These are phyloP conservation scores for Crithidia fasciculata DNA, from an alignment of 208 protist species.

Conservation along the genomic window DNA sequence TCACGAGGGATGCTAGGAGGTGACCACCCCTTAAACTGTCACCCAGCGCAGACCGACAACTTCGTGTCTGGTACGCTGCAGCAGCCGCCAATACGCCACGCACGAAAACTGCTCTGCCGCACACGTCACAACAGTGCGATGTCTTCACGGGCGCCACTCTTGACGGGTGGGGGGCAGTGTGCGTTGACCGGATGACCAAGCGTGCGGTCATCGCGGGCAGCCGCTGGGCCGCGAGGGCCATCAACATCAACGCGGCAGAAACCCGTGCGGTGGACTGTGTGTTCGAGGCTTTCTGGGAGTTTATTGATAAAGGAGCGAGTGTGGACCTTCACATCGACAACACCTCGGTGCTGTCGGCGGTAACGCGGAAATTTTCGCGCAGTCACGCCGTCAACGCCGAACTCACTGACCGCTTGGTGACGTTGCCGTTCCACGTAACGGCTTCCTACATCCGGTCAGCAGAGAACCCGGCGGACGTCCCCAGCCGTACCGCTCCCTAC, in stretches of 20 bases:
- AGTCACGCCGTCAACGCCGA: conserved; percentile 19
- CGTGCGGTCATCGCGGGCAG: conserved; percentile 6
- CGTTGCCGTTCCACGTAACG: neutral
- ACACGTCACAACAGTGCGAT: conserved; percentile 1
- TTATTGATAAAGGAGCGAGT: neutral
- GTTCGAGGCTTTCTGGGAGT: neutral
- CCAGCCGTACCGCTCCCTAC: conserved; percentile 1
- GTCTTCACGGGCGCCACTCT: conserved; percentile 31
- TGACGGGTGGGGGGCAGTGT: conserved; percentile 30
- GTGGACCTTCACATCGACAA: conserved; percentile 28
- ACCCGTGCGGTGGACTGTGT: conserved; percentile 19
- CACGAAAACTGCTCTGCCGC: neutral
- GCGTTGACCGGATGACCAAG: conserved; percentile 15
- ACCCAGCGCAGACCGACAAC: neutral
- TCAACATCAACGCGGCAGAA: conserved; percentile 31
- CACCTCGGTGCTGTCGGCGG: conserved; percentile 22
- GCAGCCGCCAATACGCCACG: neutral
- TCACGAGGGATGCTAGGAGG: conserved; percentile 10
- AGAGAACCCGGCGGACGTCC: conserved; percentile 10
- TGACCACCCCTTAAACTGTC: conserved; percentile 4
- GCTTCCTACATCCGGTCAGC: conserved; percentile 7
- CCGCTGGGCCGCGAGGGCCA: neutral
- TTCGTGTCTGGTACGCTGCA: conserved; percentile 6
- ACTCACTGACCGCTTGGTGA: neutral
- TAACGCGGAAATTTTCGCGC: neutral